phyloP scores from a whole-genome alignment of 306 rosid genomes.

The Vigna nakashimae region DNA sequence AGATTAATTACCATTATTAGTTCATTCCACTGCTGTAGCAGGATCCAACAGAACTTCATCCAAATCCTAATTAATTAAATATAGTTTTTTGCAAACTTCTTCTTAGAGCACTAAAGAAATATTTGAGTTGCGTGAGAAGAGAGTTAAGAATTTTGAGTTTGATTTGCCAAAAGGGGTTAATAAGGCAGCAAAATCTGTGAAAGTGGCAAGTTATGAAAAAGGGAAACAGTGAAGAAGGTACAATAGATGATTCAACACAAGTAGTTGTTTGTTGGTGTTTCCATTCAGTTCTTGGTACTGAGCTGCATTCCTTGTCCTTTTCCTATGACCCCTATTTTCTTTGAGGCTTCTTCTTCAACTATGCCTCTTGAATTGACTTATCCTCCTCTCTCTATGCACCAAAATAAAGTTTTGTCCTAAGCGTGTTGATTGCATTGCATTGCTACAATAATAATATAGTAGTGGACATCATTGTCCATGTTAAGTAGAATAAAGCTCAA shows the following conservation, averaged over 20 bases:
- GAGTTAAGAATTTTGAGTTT: constrained; percentile 72
- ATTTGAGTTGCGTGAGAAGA: constrained; percentile 66
- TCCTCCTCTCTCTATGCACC: constrained; percentile 33
- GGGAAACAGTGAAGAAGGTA: constrained; percentile 41
- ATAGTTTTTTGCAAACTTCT: constrained; percentile 28
- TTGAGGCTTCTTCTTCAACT: constrained; percentile 55
- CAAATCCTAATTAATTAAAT: constrained; percentile 11
- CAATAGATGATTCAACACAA: constrained; percentile 21
- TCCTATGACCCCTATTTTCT: constrained; percentile 24
- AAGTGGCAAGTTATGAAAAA: constrained; percentile 24
- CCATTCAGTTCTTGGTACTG: constrained; percentile 66
- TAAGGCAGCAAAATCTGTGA: constrained; percentile 26
- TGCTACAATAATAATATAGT: constrained; percentile 30
- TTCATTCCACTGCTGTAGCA: constrained; percentile 30
- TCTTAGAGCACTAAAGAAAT: constrained; percentile 4
- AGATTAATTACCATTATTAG: constrained; percentile 5
- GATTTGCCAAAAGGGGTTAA: constrained; percentile 26
- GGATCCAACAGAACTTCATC: constrained; percentile 44
- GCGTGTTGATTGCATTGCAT: constrained; percentile 28
- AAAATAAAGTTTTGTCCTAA: constrained; percentile 45
- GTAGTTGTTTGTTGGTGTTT: constrained; percentile 64
- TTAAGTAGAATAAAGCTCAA: constrained; percentile 57
- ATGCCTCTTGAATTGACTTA: constrained; percentile 43
- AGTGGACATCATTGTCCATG: constrained; percentile 52
- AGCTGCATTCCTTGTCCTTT: constrained; percentile 53